A percentile compares a stretch with the other conserved stretches of the same genome.
Conservation (phyloP, 1,284 basidiomycete species). For the Tilletia caries region DNA sequence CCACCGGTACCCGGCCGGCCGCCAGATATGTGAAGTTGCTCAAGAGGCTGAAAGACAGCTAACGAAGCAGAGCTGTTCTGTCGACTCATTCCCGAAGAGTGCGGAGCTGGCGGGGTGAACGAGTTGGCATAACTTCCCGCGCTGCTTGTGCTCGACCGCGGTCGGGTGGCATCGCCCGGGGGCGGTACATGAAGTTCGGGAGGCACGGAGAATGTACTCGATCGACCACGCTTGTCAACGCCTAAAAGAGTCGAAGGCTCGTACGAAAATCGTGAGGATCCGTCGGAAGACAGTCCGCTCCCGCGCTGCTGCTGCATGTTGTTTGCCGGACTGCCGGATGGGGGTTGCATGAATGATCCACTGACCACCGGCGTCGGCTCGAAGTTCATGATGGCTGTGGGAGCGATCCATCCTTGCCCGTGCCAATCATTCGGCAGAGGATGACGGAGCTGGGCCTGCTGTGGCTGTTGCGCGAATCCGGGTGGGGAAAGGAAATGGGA, state of each 20-base stretch:
- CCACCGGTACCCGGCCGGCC: neutral
- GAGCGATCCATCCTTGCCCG: too few relatives aligned
- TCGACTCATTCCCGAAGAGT: neutral
- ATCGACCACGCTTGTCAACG: neutral
- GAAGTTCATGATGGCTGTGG: too few relatives aligned
- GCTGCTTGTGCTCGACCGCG: constrained; percentile 1
- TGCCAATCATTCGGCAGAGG: too few relatives aligned
- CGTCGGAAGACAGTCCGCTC: neutral
- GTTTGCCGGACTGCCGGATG: neutral
- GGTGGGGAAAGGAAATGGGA: too few relatives aligned
- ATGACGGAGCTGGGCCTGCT: too few relatives aligned
- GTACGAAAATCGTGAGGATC: neutral
- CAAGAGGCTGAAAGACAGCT: constrained; percentile 1
- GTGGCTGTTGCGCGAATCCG: too few relatives aligned
- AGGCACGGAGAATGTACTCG: neutral
- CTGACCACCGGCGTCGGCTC: too few relatives aligned
- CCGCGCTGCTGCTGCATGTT: neutral
- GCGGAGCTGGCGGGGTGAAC: neutral
- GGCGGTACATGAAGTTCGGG: neutral
- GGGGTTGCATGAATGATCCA: too few relatives aligned
- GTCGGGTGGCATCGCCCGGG: neutral
- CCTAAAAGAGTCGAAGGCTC: neutral
- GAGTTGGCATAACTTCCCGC: neutral
- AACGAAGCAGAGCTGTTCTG: neutral
- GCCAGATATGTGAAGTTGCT: constrained; percentile 1